Conservation (phyloP, 306 rosid genomes). For the Fagus sylvatica region DNA sequence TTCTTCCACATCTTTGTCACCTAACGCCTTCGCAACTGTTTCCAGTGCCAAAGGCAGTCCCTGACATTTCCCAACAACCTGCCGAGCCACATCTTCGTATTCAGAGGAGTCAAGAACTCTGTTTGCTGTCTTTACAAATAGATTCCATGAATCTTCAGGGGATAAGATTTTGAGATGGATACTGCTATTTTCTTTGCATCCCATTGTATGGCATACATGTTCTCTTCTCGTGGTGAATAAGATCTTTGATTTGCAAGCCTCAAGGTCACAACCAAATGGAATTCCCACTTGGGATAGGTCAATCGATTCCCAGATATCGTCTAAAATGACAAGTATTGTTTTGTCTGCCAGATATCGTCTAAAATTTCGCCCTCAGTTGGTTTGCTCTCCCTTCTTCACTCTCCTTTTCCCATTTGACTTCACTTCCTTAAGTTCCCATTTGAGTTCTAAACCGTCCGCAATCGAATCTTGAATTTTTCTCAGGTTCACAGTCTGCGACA, state of each 20-base stretch:
- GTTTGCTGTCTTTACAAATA: slow-evolving; percentile 9
- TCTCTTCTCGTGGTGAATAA: slow-evolving; percentile 9
- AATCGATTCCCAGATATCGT: neutral
- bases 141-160: slow-evolving; percentile 14
- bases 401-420: no score
- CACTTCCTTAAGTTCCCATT: no score
- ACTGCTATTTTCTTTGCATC: neutral
- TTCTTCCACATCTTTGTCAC: slow-evolving; percentile 17
- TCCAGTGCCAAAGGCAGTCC: slow-evolving; percentile 32
- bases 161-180: neutral
- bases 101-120: neutral
- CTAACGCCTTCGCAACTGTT: slow-evolving; percentile 27
- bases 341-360: neutral
- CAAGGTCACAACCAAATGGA: neutral
- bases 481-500: neutral
- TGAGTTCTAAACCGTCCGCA: neutral
- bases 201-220: slow-evolving; percentile 16
- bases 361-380: neutral
- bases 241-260: slow-evolving; percentile 6
- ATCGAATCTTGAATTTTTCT: neutral
- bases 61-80: slow-evolving; percentile 24
- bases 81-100: neutral
- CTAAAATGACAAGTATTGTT: slow-evolving; percentile 19
- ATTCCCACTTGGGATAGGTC: neutral
- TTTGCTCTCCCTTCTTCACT: neutral